Evolutionary conservation across 2,329 filamentous ascomycete species (phyloP).

Genomic region (Ceratocystis albifundus): DNA sequence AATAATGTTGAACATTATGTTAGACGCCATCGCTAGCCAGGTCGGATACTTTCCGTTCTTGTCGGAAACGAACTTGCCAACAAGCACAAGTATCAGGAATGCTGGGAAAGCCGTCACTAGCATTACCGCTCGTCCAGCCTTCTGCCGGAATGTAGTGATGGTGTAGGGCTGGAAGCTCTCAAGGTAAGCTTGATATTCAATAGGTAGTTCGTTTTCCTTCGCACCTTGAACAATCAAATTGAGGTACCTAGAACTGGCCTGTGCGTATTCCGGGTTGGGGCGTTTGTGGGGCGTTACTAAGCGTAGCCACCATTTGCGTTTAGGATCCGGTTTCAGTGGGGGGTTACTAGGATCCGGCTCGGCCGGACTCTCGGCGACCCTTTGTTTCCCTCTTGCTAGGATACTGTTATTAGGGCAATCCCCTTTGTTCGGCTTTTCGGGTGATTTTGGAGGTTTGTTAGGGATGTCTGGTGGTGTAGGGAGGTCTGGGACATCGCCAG

Average conservation of each 20-base stretch:
- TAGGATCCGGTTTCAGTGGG: slow-evolving; percentile 26
- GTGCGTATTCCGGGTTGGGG: slow-evolving; percentile 59
- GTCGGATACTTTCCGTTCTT: slow-evolving; percentile 54
- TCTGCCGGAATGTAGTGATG: slow-evolving; percentile 55
- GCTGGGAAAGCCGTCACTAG: slow-evolving; percentile 37
- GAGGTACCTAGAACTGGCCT: slow-evolving; percentile 74
- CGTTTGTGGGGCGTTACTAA: slow-evolving; percentile 40
- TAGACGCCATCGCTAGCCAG: slow-evolving; percentile 48
- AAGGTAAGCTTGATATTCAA: slow-evolving; percentile 66
- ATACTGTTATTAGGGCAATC: slow-evolving; percentile 3
- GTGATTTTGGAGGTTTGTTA: slow-evolving; percentile 27
- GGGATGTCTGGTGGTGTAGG: slow-evolving; percentile 30
- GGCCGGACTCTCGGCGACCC: slow-evolving; percentile 23
- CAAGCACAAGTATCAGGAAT: slow-evolving; percentile 46
- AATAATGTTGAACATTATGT: slow-evolving; percentile 34
- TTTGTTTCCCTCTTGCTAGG: slow-evolving; percentile 2
- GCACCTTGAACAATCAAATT: slow-evolving; percentile 70
- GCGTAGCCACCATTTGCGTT: slow-evolving; percentile 36
- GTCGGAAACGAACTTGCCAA: slow-evolving; percentile 43
- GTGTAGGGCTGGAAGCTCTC: slow-evolving; percentile 57
- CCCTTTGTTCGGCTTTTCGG: slow-evolving; percentile 24
- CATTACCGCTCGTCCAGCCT: slow-evolving; percentile 54
- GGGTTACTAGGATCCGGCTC: slow-evolving; percentile 22
- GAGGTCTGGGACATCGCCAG: slow-evolving; percentile 38
- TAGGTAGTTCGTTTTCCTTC: slow-evolving; percentile 64